Percentiles rank a stretch among this genome's conserved stretches.
phyloP scores from a whole-genome alignment of 83 land plant genomes.

The Diphasiastrum complanatum region DNA sequence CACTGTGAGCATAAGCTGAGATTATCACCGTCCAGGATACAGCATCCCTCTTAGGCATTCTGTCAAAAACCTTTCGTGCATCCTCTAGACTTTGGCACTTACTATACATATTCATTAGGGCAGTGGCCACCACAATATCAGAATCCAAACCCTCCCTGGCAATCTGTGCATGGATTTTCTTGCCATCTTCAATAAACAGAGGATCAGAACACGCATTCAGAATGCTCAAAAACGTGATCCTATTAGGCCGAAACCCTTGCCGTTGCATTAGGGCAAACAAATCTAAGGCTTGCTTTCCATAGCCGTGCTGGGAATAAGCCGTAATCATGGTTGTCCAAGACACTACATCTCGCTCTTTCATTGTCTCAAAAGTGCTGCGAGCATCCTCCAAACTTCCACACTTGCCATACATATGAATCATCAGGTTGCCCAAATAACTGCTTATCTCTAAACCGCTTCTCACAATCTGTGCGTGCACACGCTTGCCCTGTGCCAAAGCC shows the following conservation, averaged over 20 bases:
- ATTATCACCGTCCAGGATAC: background rate
- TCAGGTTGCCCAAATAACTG: background rate
- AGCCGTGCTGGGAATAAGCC: background rate
- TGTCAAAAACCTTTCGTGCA: background rate
- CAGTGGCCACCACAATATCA: background rate
- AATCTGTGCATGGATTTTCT: background rate
- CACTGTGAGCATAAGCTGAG: background rate
- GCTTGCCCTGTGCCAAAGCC: background rate
- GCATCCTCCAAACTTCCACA: conserved; percentile 1
- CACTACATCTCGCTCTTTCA: background rate
- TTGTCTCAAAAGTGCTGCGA: background rate
- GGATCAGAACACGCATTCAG: background rate
- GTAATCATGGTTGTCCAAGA: background rate
- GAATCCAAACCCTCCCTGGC: background rate
- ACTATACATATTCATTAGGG: background rate
- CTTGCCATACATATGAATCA: conserved; percentile 2
- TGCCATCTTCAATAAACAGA: background rate
- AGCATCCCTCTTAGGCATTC: background rate
- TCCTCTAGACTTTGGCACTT: background rate
- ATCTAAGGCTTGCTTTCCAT: background rate
- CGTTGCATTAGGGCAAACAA: background rate
- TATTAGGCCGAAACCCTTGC: background rate
- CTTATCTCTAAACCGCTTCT: background rate
- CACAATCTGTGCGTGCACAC: background rate
- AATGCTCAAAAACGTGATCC: background rate